Evolutionary conservation across 2,329 filamentous ascomycete species (phyloP).

Genomic region (Pseudogymnoascus sp.): DNA sequence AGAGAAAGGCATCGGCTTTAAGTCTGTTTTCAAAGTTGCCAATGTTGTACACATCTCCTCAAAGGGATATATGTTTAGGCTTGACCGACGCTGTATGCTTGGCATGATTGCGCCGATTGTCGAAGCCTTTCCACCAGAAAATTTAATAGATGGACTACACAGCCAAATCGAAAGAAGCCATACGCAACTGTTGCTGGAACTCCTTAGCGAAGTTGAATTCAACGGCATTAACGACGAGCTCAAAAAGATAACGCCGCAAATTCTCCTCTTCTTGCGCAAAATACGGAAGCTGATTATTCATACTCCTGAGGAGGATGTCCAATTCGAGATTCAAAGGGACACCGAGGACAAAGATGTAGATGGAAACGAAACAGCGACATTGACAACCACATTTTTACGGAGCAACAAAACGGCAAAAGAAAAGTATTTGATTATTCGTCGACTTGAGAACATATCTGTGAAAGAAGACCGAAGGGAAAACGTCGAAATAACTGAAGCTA

Average conservation of each 20-base stretch:
- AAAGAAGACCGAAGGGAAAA: too few species aligned
- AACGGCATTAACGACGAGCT: conserved; percentile 20
- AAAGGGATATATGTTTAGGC: conserved; percentile 28
- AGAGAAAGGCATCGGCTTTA: conserved; percentile 33
- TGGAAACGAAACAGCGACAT: too few species aligned
- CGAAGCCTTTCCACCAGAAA: conserved; percentile 20
- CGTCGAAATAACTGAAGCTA: too few species aligned
- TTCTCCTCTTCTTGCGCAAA: conserved; percentile 29
- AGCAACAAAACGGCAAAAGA: too few species aligned
- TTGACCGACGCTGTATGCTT: conserved; percentile 19
- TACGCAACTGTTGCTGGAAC: conserved; percentile 20
- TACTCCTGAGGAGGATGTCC: conserved; percentile 6
- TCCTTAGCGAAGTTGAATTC: conserved; percentile 18
- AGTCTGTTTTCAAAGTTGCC: conserved; percentile 30
- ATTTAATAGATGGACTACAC: not conserved
- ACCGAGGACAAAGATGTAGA: too few species aligned
- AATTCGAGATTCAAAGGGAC: too few species aligned
- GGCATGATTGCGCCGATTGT: conserved; percentile 31
- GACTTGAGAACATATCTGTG: too few species aligned
- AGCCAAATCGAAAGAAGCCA: conserved; percentile 14
- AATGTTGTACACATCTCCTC: conserved; percentile 33
- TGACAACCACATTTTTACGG: too few species aligned
- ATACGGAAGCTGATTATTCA: conserved; percentile 22
- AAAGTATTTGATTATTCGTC: too few species aligned
- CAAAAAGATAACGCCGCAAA: conserved; percentile 21